These are phyloP conservation scores for Scheffersomyces lignicola DNA, from an alignment of 1,139 yeast species.

Conservation along the genomic window DNA sequence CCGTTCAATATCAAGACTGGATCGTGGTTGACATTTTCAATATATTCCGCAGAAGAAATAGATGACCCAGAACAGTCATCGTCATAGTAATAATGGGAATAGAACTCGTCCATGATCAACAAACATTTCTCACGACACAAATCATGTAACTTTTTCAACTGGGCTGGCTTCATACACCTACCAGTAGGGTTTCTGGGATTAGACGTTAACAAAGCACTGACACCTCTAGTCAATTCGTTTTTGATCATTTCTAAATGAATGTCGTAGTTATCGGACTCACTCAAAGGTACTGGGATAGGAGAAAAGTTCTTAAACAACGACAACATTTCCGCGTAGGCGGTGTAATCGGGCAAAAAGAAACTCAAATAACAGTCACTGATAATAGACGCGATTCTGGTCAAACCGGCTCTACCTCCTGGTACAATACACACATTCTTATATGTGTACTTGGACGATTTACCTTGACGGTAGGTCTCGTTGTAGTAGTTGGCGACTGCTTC, in stretches of 20 bases:
- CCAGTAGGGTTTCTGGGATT: constrained; percentile 74
- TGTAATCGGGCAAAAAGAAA: constrained; percentile 67
- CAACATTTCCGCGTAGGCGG: constrained; percentile 74
- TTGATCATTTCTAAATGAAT: constrained; percentile 57
- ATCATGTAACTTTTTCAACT: constrained; percentile 52
- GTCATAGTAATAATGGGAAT: constrained; percentile 63
- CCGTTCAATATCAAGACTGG: constrained; percentile 68
- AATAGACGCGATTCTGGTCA: constrained; percentile 67
- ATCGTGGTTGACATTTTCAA: constrained; percentile 59
- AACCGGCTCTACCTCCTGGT: constrained; percentile 71
- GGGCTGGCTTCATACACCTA: constrained; percentile 52
- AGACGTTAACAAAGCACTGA: constrained; percentile 60
- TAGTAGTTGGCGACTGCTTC: constrained; percentile 64
- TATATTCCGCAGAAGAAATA: constrained; percentile 54
- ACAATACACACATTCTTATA: constrained; percentile 67
- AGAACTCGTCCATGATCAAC: constrained; percentile 68
- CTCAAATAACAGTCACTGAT: constrained; percentile 62
- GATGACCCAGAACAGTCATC: constrained; percentile 59
- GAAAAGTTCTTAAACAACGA: constrained; percentile 66
- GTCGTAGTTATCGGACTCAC: constrained; percentile 60
- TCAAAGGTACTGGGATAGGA: constrained; percentile 67
- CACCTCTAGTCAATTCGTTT: constrained; percentile 60
- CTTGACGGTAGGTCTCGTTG: constrained; percentile 56
- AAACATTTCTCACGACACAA: constrained; percentile 59
- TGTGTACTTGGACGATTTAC: constrained; percentile 54